These are phyloP conservation scores for Pseudozyma sp. DNA, from an alignment of 1,284 basidiomycete genomes.

Conservation along the genomic window DNA sequence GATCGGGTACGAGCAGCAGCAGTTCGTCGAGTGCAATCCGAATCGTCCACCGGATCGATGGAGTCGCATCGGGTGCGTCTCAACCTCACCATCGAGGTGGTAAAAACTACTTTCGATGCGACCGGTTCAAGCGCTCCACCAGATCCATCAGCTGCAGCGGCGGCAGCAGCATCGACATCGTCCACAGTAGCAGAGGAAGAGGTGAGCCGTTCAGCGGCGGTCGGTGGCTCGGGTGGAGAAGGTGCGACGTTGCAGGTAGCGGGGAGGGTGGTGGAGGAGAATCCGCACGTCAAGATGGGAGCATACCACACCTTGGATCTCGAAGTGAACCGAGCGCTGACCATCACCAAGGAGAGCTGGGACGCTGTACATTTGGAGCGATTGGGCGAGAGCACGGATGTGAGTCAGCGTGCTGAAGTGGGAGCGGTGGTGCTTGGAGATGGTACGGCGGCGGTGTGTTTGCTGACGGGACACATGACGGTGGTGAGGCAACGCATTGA, in stretches of 20 bases:
- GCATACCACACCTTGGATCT: constrained; percentile 96
- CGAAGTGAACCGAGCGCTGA: constrained; percentile 89
- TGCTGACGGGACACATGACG: constrained; percentile 97
- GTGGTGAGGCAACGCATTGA: constrained; percentile 91
- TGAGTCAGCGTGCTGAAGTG: constrained; percentile 94
- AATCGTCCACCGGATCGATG: constrained; percentile 90
- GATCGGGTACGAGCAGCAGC: constrained; percentile 90
- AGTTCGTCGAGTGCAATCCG: constrained; percentile 78
- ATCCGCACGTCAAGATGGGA: constrained; percentile 89
- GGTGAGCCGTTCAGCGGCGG: constrained; percentile 36
- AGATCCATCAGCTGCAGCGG: constrained; percentile 53
- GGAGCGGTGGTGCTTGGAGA: constrained; percentile 96
- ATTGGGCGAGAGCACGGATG: constrained; percentile 86
- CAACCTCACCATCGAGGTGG: constrained; percentile 85
- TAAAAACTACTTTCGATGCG: constrained; percentile 71
- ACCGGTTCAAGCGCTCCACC: constrained; percentile 57
- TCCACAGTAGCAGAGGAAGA: constrained; percentile 43
- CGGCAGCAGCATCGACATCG: constrained; percentile 21
- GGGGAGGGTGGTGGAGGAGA: constrained; percentile 89
- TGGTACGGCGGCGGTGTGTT: constrained; percentile 87
- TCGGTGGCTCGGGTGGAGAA: constrained; percentile 50
- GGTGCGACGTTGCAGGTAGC: constrained; percentile 80
- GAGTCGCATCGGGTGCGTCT: constrained; percentile 89
- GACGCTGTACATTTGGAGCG: constrained; percentile 86
- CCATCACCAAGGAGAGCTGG: constrained; percentile 91